Evolutionary conservation across 495 filamentous ascomycete species (phyloP).

Genomic region (Penicillium waksmanii): DNA sequence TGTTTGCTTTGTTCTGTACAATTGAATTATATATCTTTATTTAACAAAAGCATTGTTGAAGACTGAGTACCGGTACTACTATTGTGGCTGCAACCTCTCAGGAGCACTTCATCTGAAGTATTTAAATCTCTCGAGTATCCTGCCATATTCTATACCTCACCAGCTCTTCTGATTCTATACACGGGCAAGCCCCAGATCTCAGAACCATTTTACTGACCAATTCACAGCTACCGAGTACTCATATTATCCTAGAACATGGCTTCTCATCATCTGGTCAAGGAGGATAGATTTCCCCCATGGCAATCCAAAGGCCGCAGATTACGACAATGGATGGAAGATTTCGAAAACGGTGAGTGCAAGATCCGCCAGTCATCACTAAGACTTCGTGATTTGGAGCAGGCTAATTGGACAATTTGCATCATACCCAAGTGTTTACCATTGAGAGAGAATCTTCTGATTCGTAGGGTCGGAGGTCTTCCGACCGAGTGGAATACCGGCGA

Average conservation of each 20-base stretch:
- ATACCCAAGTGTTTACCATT: neutral
- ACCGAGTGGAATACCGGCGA: neutral
- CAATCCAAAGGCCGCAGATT: neutral
- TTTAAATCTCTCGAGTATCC: neutral
- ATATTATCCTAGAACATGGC: neutral
- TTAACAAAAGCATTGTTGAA: too few species aligned
- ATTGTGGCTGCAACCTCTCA: too few species aligned
- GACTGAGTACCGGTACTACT: too few species aligned
- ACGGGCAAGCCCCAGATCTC: neutral
- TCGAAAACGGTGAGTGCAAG: neutral
- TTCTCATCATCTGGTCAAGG: neutral
- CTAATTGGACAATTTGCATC: neutral
- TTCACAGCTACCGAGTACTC: too few species aligned
- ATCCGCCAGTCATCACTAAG: neutral
- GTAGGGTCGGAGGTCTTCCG: neutral
- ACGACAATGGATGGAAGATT: neutral
- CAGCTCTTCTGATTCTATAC: neutral
- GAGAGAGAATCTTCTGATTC: neutral
- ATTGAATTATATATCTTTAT: too few species aligned
- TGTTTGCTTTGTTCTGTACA: neutral
- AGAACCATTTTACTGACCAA: too few species aligned
- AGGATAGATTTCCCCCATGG: neutral
- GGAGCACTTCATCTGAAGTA: neutral
- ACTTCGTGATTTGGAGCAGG: neutral
- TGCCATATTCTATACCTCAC: neutral